phyloP scores from a whole-genome alignment of 2,329 filamentous ascomycete species.

The Microsporum canis region DNA sequence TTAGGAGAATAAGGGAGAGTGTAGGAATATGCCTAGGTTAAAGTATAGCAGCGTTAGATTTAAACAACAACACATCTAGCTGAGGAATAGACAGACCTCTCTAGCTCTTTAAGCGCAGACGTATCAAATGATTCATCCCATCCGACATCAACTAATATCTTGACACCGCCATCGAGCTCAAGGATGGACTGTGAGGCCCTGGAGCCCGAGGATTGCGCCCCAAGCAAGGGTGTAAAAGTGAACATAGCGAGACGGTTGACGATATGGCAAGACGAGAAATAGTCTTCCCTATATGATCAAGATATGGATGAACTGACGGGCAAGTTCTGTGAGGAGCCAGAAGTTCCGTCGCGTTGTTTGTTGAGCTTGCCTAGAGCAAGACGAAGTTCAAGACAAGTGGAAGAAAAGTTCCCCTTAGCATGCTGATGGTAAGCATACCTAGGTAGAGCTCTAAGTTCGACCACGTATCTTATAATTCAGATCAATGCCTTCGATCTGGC shows the following conservation, averaged over 20 bases:
- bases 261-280: background rate
- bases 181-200: constrained; percentile 87
- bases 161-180: constrained; percentile 92
- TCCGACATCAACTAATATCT: constrained; percentile 85
- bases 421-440: background rate
- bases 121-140: constrained; percentile 91
- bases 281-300: background rate
- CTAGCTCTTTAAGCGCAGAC: constrained; percentile 70
- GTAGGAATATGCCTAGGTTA: constrained; percentile 67
- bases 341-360: background rate
- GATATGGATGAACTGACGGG: background rate
- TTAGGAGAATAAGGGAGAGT: constrained; percentile 84
- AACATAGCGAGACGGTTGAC: constrained; percentile 54
- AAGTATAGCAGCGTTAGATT: background rate
- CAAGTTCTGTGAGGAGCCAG: background rate
- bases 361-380: background rate
- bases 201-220: constrained; percentile 70
- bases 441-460: background rate
- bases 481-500: background rate
- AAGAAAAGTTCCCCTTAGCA: background rate
- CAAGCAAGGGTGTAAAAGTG: constrained; percentile 84
- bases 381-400: background rate
- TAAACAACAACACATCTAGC: constrained; percentile 3
- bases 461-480: background rate
- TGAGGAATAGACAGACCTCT: constrained; percentile 52